Conservation (phyloP, 129 eudicot species). For the Logfia minima region DNA sequence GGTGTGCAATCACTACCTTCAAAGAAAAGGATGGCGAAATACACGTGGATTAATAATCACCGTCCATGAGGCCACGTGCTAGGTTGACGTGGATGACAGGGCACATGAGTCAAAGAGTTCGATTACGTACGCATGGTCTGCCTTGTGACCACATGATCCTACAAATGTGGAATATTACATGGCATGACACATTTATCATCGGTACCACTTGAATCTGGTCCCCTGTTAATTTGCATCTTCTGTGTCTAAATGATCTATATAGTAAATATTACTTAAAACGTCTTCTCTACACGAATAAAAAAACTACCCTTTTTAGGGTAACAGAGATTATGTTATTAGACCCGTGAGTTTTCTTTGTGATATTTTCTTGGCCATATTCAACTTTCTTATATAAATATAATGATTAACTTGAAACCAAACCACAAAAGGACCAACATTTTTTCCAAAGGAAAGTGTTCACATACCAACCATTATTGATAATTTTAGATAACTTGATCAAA, state of each 20-base stretch:
- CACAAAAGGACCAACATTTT: too few relatives aligned
- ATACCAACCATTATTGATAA: too few relatives aligned
- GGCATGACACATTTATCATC: neutral
- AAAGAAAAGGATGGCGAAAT: neutral
- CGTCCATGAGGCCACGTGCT: neutral
- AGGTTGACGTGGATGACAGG: conserved; percentile 7
- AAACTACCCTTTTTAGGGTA: neutral
- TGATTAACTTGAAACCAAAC: too few relatives aligned
- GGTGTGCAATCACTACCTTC: neutral
- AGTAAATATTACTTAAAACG: neutral
- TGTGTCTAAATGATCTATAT: neutral
- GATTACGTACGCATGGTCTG: conserved; percentile 4
- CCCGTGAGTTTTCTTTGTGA: too few relatives aligned
- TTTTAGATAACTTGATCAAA: too few relatives aligned
- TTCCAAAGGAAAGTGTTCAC: too few relatives aligned
- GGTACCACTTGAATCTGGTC: conserved; percentile 10
- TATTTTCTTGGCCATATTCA: too few relatives aligned
- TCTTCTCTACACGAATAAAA: neutral
- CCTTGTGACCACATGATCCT: conserved; percentile 17
- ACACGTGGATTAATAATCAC: neutral
- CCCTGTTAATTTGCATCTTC: neutral
- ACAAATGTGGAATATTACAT: neutral
- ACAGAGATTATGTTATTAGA: too few relatives aligned
- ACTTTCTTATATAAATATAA: too few relatives aligned
- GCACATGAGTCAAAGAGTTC: neutral